Evolutionary conservation across 306 rosid genomes (phyloP), one percentile per base, ranked within the genome.

Genomic region (Acacia confusa): DNA sequence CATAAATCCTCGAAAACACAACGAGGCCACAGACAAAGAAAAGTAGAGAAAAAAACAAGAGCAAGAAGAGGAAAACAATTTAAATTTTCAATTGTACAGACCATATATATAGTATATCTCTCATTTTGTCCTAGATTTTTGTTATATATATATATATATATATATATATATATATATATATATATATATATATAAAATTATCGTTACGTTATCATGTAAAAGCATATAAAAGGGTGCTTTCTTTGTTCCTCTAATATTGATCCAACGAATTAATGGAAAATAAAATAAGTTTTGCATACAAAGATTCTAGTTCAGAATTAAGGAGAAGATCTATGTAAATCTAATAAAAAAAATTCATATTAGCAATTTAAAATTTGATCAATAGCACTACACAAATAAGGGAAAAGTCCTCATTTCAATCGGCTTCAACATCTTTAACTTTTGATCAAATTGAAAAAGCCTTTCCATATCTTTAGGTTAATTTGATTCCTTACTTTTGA

Each of bases 81-180:
- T 66, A 19, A 44, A 17, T 71, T 78, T 74, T 74, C 60, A 79
- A 76, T 79, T 82, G 86, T 86, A 86, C 80, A 86, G 81, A 79
- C 25, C 65, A 76, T 70, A 82, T 72, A 77, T 81, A n/a, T 2
- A 52, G 22, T 50, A 34, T 34, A n/a, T 71, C 47, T 44, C 34
- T 79, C 36, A 70, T 64, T 75, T 82, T 50, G 76, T 74, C 25
- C 77, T 17, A 70, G 53, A 48, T 41, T 55, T 77, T 78, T 81
- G 64, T 76, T 50, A n/a, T n/a, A n/a, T n/a, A n/a, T n/a, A 52
- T 2, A 24, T n/a, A 40, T 44, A 67, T 73, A 78, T 72, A 30
- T 64, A 44, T 8, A 44, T 8, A 8, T 48, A 48, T 48, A 4
- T 48, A 55, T 25, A 38, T 28, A 28, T 32, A 32, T 32, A 4